Percentiles rank a stretch among this genome's conserved stretches.
phyloP scores from a whole-genome alignment of 768 basidiomycete genomes.

The Naematelia encephala region DNA sequence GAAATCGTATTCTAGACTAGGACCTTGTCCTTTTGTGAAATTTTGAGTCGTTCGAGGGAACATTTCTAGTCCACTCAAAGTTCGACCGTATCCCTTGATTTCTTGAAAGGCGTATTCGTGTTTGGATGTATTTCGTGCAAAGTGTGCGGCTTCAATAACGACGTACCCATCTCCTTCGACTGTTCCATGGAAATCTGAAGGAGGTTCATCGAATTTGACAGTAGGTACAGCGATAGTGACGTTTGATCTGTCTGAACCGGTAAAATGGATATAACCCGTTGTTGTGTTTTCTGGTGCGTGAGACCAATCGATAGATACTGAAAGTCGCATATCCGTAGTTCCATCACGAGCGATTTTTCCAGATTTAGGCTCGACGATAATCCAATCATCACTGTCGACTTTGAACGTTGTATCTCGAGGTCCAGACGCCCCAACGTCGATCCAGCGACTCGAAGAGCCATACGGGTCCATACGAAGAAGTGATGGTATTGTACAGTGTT shows the following conservation, averaged over 20 bases:
- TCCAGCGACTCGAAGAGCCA: constrained; percentile 58
- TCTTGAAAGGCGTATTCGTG: constrained; percentile 60
- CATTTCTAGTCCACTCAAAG: constrained; percentile 62
- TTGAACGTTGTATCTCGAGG: constrained; percentile 61
- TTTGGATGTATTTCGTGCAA: constrained; percentile 56
- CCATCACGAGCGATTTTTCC: constrained; percentile 55
- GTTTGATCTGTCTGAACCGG: constrained; percentile 18
- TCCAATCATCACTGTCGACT: constrained; percentile 58
- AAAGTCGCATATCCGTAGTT: constrained; percentile 58
- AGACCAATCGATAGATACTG: constrained; percentile 62
- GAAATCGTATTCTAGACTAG: constrained; percentile 59
- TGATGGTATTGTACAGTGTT: constrained; percentile 49
- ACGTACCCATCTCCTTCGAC: constrained; percentile 64
- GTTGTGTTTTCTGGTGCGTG: constrained; percentile 30
- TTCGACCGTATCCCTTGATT: constrained; percentile 61
- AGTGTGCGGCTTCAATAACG: constrained; percentile 65
- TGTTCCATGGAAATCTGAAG: constrained; percentile 53
- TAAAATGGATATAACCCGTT: background rate
- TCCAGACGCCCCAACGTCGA: constrained; percentile 64
- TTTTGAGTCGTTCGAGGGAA: constrained; percentile 59
- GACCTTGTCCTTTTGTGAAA: constrained; percentile 63
- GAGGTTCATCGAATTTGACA: constrained; percentile 5
- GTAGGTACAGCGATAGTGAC: constrained; percentile 28
- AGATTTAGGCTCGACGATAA: constrained; percentile 55
- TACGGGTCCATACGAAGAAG: constrained; percentile 59